Evolutionary conservation across 768 basidiomycete genomes (phyloP), one percentile per base, ranked within the genome.

Genomic region (Daedalea quercina): DNA sequence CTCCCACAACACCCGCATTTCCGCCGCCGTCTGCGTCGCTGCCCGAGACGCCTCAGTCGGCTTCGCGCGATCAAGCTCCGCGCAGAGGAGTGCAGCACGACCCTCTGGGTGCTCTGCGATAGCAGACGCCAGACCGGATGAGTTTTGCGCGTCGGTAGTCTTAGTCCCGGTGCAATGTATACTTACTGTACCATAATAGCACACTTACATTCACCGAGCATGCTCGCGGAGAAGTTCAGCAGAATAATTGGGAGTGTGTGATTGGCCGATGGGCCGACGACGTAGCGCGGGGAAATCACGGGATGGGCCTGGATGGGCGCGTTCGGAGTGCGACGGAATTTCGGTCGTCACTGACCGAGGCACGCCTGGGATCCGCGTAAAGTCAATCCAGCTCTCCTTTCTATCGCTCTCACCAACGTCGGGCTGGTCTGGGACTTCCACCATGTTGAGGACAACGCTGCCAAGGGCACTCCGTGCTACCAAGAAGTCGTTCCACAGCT

Each of bases 371-470:
- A 47, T 42, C 17, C 24, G 35, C 51, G 13, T 52, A 51, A 47
- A 41, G 52, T 41, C 52, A 44, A 37, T 37, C 33, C 31, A 34
- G 12, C 41, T 46, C 53, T 34, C 20, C 41, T 54, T 34, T 37
- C 25, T 26, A 44, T 45, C 44, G 34, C 47, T 25, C 22, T 50
- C 55, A 48, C 34, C 55, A 54, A 53, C 53, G 55, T 55, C 54
- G 55, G 44, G 35, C 22, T 54, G 58, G 54, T 37, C 52, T 37
- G 50, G 41, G 26, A 56, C 56, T 31, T 37, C 53, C 50, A 51
- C 37, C 53, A 89, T 90, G 87, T 68, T 89, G 68, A 78, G 73
- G 70, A 88, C 79, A 70, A 71, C 78, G 54, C 67, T 90, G 57
- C 75, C 75, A 44, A 79, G 76, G 67, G 71, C 77, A 53, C 69